Percentiles rank a stretch among this genome's conserved stretches.
Conservation (phyloP, 768 basidiomycete species). For the Aureoboletus auriporus region DNA sequence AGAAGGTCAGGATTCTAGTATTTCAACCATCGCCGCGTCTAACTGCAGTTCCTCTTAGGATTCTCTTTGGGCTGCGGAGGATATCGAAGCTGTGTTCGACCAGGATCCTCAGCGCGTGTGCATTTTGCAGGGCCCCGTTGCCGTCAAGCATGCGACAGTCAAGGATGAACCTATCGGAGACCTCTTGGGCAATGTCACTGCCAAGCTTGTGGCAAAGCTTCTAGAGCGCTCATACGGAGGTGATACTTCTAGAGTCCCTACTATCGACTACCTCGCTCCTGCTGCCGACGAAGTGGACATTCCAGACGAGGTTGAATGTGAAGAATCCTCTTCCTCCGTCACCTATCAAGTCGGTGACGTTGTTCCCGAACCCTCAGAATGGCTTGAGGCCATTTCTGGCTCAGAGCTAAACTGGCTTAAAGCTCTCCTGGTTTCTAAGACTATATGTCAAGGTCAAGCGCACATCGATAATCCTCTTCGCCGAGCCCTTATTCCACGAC, state of each 20-base stretch:
- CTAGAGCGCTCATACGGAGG: slow-evolving; percentile 75
- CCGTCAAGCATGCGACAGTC: slow-evolving; percentile 78
- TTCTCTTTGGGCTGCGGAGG: slow-evolving; percentile 96
- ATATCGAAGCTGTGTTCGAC: slow-evolving; percentile 98
- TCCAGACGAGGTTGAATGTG: slow-evolving; percentile 40
- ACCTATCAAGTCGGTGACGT: slow-evolving; percentile 47
- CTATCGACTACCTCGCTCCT: slow-evolving; percentile 78
- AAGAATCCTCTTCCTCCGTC: slow-evolving; percentile 41
- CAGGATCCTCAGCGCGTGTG: slow-evolving; percentile 98
- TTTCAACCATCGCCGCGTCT: slow-evolving; percentile 4
- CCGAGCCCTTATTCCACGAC: slow-evolving; percentile 80
- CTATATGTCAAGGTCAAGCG: slow-evolving; percentile 79
- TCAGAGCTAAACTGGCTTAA: slow-evolving; percentile 80
- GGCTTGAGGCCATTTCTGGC: slow-evolving; percentile 86
- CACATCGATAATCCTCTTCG: slow-evolving; percentile 89
- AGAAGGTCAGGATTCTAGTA: slow-evolving; percentile 64
- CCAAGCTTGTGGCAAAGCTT: slow-evolving; percentile 71
- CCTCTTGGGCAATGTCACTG: slow-evolving; percentile 84
- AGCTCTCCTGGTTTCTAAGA: slow-evolving; percentile 77
- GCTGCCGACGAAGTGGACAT: slow-evolving; percentile 35
- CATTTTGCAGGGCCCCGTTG: slow-evolving; percentile 95
- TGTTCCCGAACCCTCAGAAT: slow-evolving; percentile 61
- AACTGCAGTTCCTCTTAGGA: slow-evolving; percentile 48
- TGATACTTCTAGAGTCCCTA: slow-evolving; percentile 72
- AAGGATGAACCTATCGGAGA: slow-evolving; percentile 96